A percentile compares a stretch with the other conserved stretches of the same genome.
These are phyloP conservation scores for Penicillium sumatraense DNA, from an alignment of 2,329 filamentous ascomycete species.

Conservation along the genomic window DNA sequence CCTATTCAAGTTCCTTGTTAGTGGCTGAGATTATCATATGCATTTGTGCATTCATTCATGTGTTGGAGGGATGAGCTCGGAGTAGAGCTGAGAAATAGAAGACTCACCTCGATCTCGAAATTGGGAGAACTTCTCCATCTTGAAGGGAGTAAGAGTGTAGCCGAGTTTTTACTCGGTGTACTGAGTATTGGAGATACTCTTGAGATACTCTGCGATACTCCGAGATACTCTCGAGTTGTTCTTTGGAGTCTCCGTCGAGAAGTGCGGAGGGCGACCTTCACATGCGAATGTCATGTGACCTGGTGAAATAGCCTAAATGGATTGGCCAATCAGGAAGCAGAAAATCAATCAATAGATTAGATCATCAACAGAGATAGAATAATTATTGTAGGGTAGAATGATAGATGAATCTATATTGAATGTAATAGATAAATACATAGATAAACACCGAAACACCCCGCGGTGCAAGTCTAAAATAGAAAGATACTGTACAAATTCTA, in stretches of 20 bases:
- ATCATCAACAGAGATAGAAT: too few relatives aligned
- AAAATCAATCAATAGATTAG: neutral
- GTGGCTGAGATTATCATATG: too few relatives aligned
- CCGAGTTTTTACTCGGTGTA: too few relatives aligned
- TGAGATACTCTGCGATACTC: too few relatives aligned
- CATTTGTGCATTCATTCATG: too few relatives aligned
- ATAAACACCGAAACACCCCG: constrained; percentile 12
- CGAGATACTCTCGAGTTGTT: too few relatives aligned
- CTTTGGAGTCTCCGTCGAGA: too few relatives aligned
- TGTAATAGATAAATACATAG: neutral
- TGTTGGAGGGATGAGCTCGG: neutral
- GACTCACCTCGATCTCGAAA: constrained; percentile 81
- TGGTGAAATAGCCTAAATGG: constrained; percentile 2
- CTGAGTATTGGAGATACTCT: too few relatives aligned
- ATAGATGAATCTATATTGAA: neutral
- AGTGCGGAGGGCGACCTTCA: too few relatives aligned
- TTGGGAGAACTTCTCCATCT: constrained; percentile 94
- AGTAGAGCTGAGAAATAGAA: neutral
- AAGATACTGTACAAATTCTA: constrained; percentile 16
- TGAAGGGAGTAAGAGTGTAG: neutral
- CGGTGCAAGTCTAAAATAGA: neutral
- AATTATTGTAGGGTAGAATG: neutral
- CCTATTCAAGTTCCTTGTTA: constrained; percentile 61
- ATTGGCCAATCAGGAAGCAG: neutral
- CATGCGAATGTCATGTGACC: constrained; percentile 24